Percentiles rank a stretch among this genome's conserved stretches.
These are phyloP conservation scores for Sporobolus alterniflorus DNA, from an alignment of 202 grass and related monocot species.

Conservation along the genomic window DNA sequence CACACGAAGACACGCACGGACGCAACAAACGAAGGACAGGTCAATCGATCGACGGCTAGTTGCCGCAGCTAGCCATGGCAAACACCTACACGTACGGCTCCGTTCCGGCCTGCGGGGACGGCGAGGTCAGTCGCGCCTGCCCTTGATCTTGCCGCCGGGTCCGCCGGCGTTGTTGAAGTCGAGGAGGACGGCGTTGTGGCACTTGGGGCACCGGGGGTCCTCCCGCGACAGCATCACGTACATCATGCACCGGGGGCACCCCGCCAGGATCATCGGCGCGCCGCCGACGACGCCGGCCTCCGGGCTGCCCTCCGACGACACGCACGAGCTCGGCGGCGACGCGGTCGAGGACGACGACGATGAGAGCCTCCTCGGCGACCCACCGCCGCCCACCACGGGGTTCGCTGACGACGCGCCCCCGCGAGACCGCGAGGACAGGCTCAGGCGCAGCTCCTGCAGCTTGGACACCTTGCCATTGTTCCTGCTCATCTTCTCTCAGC, in stretches of 20 bases:
- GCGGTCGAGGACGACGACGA: slow-evolving; percentile 56
- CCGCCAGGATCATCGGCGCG: slow-evolving; percentile 68
- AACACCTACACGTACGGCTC: background rate
- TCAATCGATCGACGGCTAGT: background rate
- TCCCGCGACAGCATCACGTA: slow-evolving; percentile 94
- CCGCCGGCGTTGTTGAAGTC: slow-evolving; percentile 71
- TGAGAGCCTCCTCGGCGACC: slow-evolving; percentile 57
- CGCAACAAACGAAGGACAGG: background rate
- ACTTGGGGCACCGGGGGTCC: slow-evolving; percentile 94
- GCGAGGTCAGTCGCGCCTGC: slow-evolving; percentile 41
- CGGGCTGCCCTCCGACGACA: slow-evolving; percentile 89
- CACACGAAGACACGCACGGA: background rate
- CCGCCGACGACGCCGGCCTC: slow-evolving; percentile 27
- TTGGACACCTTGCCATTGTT: slow-evolving; percentile 80
- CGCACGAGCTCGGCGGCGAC: slow-evolving; percentile 85
- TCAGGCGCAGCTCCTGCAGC: slow-evolving; percentile 62
- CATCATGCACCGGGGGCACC: slow-evolving; percentile 95
- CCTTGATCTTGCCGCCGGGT: slow-evolving; percentile 39
- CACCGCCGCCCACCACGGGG: background rate
- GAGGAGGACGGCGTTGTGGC: slow-evolving; percentile 81
- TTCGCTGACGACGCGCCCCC: background rate
- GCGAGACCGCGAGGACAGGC: slow-evolving; percentile 55
- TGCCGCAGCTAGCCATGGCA: slow-evolving; percentile 3
- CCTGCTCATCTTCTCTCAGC: slow-evolving; percentile 65
- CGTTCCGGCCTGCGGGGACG: background rate